Evolutionary conservation across 306 rosid genomes (phyloP), one percentile per base, ranked within the genome.

Genomic region (Arachis stenosperma): DNA sequence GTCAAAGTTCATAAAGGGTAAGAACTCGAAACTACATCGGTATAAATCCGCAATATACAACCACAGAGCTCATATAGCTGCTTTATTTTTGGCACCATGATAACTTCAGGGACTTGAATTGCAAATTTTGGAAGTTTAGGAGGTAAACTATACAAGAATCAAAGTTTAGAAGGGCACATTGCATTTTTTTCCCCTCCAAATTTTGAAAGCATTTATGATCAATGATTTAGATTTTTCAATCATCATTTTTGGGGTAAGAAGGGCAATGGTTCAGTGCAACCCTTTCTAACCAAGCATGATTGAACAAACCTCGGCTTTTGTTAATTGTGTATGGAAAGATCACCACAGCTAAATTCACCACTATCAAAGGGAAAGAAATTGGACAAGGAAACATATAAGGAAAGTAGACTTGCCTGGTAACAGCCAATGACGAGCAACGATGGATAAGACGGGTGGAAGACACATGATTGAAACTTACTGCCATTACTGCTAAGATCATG

Each of bases 371-470:
- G 43, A 42, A 77, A 4, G 22, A 54, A 55, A 57, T 1, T 46
- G 54, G 54, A 33, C 15, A n/a, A 22, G n/a, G 57, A 6, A 6
- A 6, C 4, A 52, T 14, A 52, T 52, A 69, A 66, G 29, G 44
- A 68, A 65, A 8, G 42, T 73, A 33, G 54, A 71, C 90, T 88
- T 83, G 83, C 99, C 99, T 91, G 91, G 76, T 94, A 94, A 75
- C 99, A 94, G 29, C 99, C 99, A 56, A 94, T 83, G 81, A 91
- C 96, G 74, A 94, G 82, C 76, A 94, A 80, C n/a, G 98, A 85
- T 78, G 94, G 78, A 75, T 83, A 90, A 1, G 93, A 87, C 15
- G 99, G 99, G 77, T 94, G 98, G 77, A 94, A 94, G 76, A 91
- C 97, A 37, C 93, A 88, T 0, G 96, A 88, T 61, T 94, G 90